Conservation (phyloP, 257 asterid species). For the Ehretia macrophylla region DNA sequence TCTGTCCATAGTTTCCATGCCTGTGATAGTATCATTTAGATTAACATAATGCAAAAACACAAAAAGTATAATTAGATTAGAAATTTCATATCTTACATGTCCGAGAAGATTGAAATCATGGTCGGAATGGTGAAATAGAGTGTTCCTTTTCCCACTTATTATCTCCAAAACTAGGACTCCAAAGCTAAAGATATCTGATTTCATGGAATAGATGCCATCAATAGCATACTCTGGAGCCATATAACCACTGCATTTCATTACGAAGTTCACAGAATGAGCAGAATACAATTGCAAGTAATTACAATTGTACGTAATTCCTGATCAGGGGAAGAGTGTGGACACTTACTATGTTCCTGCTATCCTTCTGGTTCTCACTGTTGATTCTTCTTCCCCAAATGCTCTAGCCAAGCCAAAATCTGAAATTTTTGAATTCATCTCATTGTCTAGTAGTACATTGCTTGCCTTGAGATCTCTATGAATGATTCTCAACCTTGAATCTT, state of each 20-base stretch:
- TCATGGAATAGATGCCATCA: slow-evolving; percentile 27
- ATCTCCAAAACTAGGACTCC: slow-evolving; percentile 39
- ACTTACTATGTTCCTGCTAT: slow-evolving; percentile 17
- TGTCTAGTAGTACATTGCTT: slow-evolving; percentile 29
- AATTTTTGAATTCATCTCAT: slow-evolving; percentile 28
- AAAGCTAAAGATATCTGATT: slow-evolving; percentile 45
- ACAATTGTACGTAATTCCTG: too few relatives aligned
- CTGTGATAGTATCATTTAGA: slow-evolving; percentile 1
- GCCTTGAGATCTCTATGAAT: slow-evolving; percentile 39
- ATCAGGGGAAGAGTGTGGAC: background rate
- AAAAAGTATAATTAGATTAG: background rate
- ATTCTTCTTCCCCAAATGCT: slow-evolving; percentile 7
- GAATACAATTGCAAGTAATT: too few relatives aligned
- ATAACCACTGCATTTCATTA: slow-evolving; percentile 27
- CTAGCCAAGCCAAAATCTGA: slow-evolving; percentile 33
- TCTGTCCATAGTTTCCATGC: slow-evolving; percentile 40
- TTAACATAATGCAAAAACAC: background rate
- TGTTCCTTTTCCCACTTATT: slow-evolving; percentile 32
- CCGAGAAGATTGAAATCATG: slow-evolving; percentile 30
- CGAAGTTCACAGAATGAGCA: background rate
- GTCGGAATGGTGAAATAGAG: slow-evolving; percentile 12
- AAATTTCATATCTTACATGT: slow-evolving; percentile 22
- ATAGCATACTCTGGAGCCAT: slow-evolving; percentile 44
- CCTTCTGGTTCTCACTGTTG: slow-evolving; percentile 8
- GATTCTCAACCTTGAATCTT: slow-evolving; percentile 34